These are phyloP conservation scores for Trichoderma lentiforme DNA, from an alignment of 2,329 filamentous ascomycete genomes.

Conservation along the genomic window DNA sequence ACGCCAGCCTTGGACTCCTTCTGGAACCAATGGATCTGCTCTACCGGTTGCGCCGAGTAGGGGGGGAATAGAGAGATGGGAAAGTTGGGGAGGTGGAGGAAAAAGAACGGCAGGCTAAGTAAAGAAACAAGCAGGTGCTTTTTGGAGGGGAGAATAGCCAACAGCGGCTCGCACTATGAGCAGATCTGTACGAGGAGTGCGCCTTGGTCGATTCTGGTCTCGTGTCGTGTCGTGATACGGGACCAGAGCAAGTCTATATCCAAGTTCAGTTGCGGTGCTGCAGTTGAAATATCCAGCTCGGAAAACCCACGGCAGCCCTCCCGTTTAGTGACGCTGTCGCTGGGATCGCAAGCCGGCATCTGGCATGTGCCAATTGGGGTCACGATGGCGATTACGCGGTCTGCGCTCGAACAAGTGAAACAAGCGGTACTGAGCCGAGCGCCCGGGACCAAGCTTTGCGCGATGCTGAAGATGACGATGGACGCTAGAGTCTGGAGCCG, in stretches of 20 bases:
- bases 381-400: constrained; percentile 6
- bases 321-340: constrained; percentile 19
- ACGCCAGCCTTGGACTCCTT: constrained; percentile 5
- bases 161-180: not conserved
- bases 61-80: not conserved
- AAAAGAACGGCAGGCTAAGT: not conserved
- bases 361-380: constrained; percentile 1
- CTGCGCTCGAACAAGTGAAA: constrained; percentile 5
- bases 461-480: not conserved
- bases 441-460: not conserved
- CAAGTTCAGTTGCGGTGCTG: constrained; percentile 22
- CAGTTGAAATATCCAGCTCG: constrained; percentile 20
- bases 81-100: not conserved
- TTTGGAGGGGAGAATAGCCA: not conserved
- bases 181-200: constrained; percentile 24
- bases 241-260: constrained; percentile 23
- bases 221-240: constrained; percentile 22
- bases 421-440: not conserved
- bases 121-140: not conserved
- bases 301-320: constrained; percentile 21
- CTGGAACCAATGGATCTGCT: not conserved
- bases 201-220: constrained; percentile 10
- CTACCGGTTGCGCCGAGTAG: not conserved
- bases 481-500: not conserved
- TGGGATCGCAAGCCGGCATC: constrained; percentile 17